Conservation (phyloP, 441 rosid species). For the Lagerstroemia fauriei region DNA sequence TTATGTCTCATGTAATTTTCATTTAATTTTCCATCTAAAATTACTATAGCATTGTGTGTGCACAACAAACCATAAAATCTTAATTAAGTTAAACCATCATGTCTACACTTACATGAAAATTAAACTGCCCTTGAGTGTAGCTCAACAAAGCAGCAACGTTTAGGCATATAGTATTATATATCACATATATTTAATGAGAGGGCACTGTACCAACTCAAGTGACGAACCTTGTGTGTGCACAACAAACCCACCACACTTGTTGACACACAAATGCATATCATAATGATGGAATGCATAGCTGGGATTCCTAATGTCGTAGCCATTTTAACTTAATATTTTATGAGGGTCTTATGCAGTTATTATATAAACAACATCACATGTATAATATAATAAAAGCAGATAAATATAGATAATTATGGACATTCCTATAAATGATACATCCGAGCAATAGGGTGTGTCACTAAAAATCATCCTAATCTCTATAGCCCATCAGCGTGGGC, state of each 20-base stretch:
- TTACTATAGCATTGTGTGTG: not conserved
- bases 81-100: not conserved
- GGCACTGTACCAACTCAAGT: not conserved
- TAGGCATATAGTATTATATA: not conserved
- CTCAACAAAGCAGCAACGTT: not conserved
- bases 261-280: not conserved
- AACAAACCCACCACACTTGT: not conserved
- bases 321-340: not conserved
- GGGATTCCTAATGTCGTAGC: not conserved
- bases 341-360: too few relatives aligned
- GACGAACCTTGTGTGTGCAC: not conserved
- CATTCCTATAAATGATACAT: too few relatives aligned
- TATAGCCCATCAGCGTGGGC: too few relatives aligned
- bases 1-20: not conserved
- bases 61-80: not conserved
- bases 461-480: too few relatives aligned
- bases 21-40: too few relatives aligned
- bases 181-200: not conserved
- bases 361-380: too few relatives aligned
- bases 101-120: too few relatives aligned
- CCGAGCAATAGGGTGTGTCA: too few relatives aligned
- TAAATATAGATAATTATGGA: too few relatives aligned
- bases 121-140: not conserved
- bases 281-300: not conserved
- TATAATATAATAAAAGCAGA: too few relatives aligned